phyloP scores from a whole-genome alignment of 345 rosid genomes.

The Pistacia atlantica region DNA sequence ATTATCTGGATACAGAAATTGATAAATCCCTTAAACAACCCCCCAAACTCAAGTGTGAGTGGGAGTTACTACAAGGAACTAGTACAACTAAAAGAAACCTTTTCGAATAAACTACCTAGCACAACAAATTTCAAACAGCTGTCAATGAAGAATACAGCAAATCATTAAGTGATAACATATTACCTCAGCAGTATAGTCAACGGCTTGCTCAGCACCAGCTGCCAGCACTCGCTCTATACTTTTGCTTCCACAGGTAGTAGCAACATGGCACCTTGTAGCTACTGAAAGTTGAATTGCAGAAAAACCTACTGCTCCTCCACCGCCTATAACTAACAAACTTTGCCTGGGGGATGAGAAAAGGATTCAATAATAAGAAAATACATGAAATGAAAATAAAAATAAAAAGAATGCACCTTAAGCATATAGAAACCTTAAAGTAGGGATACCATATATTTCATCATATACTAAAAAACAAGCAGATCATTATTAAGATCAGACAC shows the following conservation, averaged over 20 bases:
- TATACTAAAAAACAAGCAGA: not conserved
- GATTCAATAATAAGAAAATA: constrained; percentile 2
- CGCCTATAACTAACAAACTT: constrained; percentile 77
- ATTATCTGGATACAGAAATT: constrained; percentile 5
- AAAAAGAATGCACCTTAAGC: not conserved
- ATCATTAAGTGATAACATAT: constrained; percentile 12
- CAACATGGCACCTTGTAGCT: constrained; percentile 75
- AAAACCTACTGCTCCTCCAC: constrained; percentile 97
- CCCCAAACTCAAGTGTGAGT: not conserved
- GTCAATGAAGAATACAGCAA: not conserved
- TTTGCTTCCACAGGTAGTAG: constrained; percentile 80
- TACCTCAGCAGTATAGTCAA: constrained; percentile 89
- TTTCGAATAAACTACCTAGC: not conserved
- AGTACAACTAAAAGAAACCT: not conserved
- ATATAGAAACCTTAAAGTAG: not conserved
- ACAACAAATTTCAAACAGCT: not conserved
- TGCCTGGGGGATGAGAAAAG: constrained; percentile 54
- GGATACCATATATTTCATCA: not conserved
- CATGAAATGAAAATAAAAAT: too few relatives aligned
- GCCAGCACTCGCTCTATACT: constrained; percentile 56
- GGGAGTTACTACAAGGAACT: not conserved
- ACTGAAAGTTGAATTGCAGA: constrained; percentile 87
- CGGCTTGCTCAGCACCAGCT: constrained; percentile 89
- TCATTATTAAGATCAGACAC: not conserved
- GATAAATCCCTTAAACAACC: not conserved